Conservation (phyloP, 768 basidiomycete species). For the Tulasnella sp. region DNA sequence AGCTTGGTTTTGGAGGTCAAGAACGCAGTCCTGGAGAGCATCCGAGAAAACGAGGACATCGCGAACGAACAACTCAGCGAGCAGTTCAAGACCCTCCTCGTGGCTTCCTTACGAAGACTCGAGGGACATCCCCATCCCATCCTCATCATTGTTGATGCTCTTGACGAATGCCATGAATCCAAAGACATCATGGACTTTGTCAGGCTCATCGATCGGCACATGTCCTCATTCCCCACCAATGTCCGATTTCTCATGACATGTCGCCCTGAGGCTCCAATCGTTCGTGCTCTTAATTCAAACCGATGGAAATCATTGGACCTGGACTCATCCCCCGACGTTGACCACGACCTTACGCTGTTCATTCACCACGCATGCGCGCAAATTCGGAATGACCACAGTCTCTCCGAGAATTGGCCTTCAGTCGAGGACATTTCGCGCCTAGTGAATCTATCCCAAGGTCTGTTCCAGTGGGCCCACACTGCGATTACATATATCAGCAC, state of each 20-base stretch:
- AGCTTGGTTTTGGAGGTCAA: background rate
- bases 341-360: background rate
- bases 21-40: background rate
- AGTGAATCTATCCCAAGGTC: background rate
- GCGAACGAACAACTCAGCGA: background rate
- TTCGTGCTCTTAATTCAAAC: background rate
- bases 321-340: background rate
- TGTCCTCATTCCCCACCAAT: background rate
- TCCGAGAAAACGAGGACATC: background rate
- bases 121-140: background rate
- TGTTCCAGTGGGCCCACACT: background rate
- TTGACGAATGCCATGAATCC: background rate
- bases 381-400: background rate
- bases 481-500: background rate
- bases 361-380: background rate
- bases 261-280: background rate
- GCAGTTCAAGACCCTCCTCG: background rate
- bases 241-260: background rate
- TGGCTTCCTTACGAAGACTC: background rate
- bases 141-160: background rate
- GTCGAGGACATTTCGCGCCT: background rate
- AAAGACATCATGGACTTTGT: background rate
- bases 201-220: background rate
- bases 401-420: background rate
- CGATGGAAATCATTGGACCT: background rate